Base-by-base conservation (phyloP, 768 basidiomycete species). In the Astraeus odoratus region DNA sequence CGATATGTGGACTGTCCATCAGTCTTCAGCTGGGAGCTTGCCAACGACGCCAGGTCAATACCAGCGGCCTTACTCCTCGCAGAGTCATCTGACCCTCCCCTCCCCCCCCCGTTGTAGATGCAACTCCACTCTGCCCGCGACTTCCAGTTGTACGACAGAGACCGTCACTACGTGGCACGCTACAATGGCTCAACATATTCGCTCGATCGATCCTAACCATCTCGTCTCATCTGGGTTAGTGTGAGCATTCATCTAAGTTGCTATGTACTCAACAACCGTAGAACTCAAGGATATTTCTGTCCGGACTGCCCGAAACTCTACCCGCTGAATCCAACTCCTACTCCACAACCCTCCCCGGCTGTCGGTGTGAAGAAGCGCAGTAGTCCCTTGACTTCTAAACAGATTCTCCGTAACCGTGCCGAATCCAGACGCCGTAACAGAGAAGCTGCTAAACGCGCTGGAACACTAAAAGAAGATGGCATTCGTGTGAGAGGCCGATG, bases 31-130 rank as follows among this genome's bases (percentile, higher is more conserved):
- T 80, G 77, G 76, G 81, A 84, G 56, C 51, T 81, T 51, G 82
- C 79, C 16, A 84, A 84, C 56, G 82, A 84, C 52, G 69, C 81
- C 8, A 75, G 78, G 77, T 80, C 43, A 42, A 50, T 42, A n/a
- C n/a, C 26, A 5, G 20, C 33, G 9, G 10, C 3, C 26, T 8
- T 26, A 26, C 7, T 13, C n/a, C 3, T n/a, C 4, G 33, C 8
- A 3, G 25, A 36, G 20, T 6, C 35, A 31, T 20, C 43, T 53
- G 29, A 53, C 18, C 31, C 24, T 23, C 31, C 15, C 12, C 18
- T 19, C 31, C 24, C 22, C 31, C 15, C 12, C 18, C 44, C 38
- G 39, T 34, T 3, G 26, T 44, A 81, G 80, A 57, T 83, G 81
- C 51, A 76, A 73, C 46, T 83, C 81, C 10, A 72, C 75, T 5